Base-by-base conservation (phyloP, 1,139 yeast genomes). In the Suhomyces ambrosiae region DNA sequence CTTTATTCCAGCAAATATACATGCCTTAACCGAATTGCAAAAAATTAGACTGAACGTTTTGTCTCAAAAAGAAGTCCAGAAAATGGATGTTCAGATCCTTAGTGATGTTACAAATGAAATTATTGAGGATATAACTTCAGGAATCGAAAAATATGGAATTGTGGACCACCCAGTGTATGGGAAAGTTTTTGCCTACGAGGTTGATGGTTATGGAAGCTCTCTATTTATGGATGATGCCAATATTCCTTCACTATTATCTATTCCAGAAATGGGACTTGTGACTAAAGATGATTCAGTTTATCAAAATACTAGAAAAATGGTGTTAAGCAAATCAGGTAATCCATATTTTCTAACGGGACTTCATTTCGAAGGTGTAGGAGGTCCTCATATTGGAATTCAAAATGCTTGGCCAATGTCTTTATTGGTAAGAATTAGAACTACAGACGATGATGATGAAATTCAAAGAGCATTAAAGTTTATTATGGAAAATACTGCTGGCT, bases 381-480 rank as follows among this genome's bases (percentile, higher is more conserved):
- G 96, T 0, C 96, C 96, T 0, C 96, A 88, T 56, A 78, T 87
- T 29, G 96, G 96, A 1, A 74, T 85, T 19, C 66, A 71, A 23
- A 74, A 81, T 54, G 95, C 95, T 0, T 88, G 96, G 96, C 96
- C 96, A 16, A 85, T 88, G 95, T 81, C 92, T 17, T 66, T 85
- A 23, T 61, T 87, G 31, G 71, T 86, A 39, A 76, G 80, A 23
- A 86, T 88, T 13, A 71, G 96, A 46, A 88, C 96, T 0, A 67
- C 83, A 3, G 77, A 81, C 45, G 79, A 83, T 47, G 94, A 86
- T 41, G 69, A 68, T 0, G 96, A 87, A 53, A 86, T 88, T 23
- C 23, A 52, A 36, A 56, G 61, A 7, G 67, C 74, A 38, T 65
- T 88, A 46, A 60, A 73, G 3, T 44, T 72, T 41, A 58, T 88